These are phyloP conservation scores for Penicillium sp. DNA, from an alignment of 2,329 filamentous ascomycete genomes.

Conservation along the genomic window DNA sequence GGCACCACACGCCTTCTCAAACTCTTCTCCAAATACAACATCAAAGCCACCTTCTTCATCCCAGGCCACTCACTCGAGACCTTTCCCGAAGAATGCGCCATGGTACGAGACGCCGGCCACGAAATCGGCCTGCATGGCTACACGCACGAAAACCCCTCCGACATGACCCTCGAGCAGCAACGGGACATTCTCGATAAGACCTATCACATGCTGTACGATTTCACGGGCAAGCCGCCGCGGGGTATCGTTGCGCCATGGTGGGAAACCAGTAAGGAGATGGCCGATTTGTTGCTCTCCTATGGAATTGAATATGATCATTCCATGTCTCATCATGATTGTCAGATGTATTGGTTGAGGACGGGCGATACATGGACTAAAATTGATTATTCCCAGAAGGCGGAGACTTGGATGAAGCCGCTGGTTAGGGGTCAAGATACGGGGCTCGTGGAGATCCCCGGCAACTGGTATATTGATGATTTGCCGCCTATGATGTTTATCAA, in stretches of 20 bases:
- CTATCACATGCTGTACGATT: constrained; percentile 62
- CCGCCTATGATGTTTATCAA: constrained; percentile 42
- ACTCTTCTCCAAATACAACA: constrained; percentile 62
- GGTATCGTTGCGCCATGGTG: constrained; percentile 66
- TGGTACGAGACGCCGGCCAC: constrained; percentile 55
- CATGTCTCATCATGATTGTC: constrained; percentile 40
- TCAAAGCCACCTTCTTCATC: constrained; percentile 61
- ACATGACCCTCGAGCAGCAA: constrained; percentile 68
- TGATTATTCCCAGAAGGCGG: constrained; percentile 33
- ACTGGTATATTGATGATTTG: constrained; percentile 40
- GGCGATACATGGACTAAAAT: constrained; percentile 39
- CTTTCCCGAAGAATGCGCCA: constrained; percentile 57
- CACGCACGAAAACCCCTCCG: constrained; percentile 62
- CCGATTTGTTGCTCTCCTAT: constrained; percentile 38
- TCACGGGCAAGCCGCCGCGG: constrained; percentile 63
- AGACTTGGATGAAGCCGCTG: constrained; percentile 41
- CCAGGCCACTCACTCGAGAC: constrained; percentile 57
- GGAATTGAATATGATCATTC: constrained; percentile 41
- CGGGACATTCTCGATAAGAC: constrained; percentile 68
- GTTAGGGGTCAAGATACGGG: constrained; percentile 27
- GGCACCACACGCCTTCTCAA: constrained; percentile 59
- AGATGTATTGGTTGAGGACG: constrained; percentile 37
- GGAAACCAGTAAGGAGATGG: constrained; percentile 61
- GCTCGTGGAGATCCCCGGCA: constrained; percentile 38
- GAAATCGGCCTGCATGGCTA: constrained; percentile 64